Evolutionary conservation across 257 asterid genomes (phyloP).

Genomic region (Solanum infundibuliforme): DNA sequence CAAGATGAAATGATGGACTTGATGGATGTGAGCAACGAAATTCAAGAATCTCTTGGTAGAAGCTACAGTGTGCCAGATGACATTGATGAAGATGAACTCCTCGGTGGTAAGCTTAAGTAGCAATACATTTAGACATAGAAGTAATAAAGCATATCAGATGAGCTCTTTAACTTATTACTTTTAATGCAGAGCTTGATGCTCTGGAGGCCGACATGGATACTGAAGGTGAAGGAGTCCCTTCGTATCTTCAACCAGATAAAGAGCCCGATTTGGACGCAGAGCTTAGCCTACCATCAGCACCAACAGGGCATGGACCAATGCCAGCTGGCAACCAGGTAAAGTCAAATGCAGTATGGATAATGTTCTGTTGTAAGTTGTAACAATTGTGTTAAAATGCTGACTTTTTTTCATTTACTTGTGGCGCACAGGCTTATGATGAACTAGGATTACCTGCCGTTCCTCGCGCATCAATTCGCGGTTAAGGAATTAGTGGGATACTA

Average conservation of each 20-base stretch:
- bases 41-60: slow-evolving; percentile 95
- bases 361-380: neutral
- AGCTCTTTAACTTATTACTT: neutral
- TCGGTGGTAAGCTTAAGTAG: slow-evolving; percentile 65
- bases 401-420: neutral
- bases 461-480: slow-evolving; percentile 77
- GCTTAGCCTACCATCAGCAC: slow-evolving; percentile 89
- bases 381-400: neutral
- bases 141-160: neutral
- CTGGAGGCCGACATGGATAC: slow-evolving; percentile 96
- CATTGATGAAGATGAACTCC: slow-evolving; percentile 88
- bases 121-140: neutral
- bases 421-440: slow-evolving; percentile 78
- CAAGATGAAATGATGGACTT: slow-evolving; percentile 99
- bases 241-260: slow-evolving; percentile 89
- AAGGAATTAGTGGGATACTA: neutral
- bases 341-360: neutral
- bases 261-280: slow-evolving; percentile 68
- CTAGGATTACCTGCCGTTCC: slow-evolving; percentile 93
- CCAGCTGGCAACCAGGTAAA: slow-evolving; percentile 58
- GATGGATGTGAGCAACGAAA: slow-evolving; percentile 96
- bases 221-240: slow-evolving; percentile 78
- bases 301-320: slow-evolving; percentile 48
- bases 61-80: slow-evolving; percentile 95
- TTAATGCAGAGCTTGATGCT: slow-evolving; percentile 86